These are phyloP conservation scores for Pseudopyrenochaeta lycopersici DNA, from an alignment of 2,329 filamentous ascomycete species.

Conservation along the genomic window DNA sequence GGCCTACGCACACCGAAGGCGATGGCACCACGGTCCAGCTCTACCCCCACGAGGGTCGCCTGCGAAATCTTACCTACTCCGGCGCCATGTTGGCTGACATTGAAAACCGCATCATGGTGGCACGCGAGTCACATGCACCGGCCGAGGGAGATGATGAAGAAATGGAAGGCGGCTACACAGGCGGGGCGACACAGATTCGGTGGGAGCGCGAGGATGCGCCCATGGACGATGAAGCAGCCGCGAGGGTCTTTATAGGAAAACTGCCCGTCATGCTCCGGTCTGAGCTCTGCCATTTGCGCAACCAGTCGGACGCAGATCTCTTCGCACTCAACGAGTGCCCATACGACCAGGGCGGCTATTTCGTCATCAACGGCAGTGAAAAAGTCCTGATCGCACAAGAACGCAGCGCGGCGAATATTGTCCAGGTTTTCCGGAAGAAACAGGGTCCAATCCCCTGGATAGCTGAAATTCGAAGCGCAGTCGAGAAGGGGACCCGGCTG, in stretches of 20 bases:
- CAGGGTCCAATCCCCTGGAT: slow-evolving; percentile 93
- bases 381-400: slow-evolving; percentile 99
- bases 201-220: slow-evolving; percentile 62
- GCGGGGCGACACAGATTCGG: slow-evolving; percentile 48
- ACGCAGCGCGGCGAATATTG: slow-evolving; percentile 96
- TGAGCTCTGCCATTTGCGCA: slow-evolving; percentile 88
- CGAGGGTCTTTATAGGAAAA: slow-evolving; percentile 90
- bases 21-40: slow-evolving; percentile 88
- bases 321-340: slow-evolving; percentile 96
- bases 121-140: slow-evolving; percentile 76
- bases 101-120: slow-evolving; percentile 82
- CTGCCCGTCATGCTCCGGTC: slow-evolving; percentile 98
- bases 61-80: slow-evolving; percentile 95
- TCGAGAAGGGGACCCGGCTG: slow-evolving; percentile 94
- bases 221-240: slow-evolving; percentile 61
- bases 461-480: slow-evolving; percentile 93
- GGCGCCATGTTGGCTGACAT: slow-evolving; percentile 91
- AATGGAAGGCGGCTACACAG: slow-evolving; percentile 46
- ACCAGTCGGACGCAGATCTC: slow-evolving; percentile 83
- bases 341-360: slow-evolving; percentile 98
- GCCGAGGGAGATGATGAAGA: slow-evolving; percentile 72
- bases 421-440: slow-evolving; percentile 98
- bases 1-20: slow-evolving; percentile 90
- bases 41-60: slow-evolving; percentile 91
- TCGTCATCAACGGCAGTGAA: slow-evolving; percentile 98